Evolutionary conservation across 1,139 yeast genomes (phyloP).

Genomic region (Suhomyces bolitotheri): DNA sequence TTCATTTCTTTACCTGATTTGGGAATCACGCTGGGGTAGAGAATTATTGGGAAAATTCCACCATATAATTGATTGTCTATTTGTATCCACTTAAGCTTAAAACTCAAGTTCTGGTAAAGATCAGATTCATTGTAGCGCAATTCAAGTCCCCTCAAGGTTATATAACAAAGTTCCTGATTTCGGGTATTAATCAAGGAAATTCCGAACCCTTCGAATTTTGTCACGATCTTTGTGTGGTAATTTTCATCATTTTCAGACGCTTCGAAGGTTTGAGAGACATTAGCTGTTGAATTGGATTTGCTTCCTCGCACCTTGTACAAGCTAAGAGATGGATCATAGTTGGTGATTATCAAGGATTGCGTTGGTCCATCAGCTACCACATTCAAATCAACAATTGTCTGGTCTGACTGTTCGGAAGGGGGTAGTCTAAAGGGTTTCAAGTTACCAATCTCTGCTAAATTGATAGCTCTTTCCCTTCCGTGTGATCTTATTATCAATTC

Average conservation of each 20-base stretch:
- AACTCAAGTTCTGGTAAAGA: conserved; percentile 73
- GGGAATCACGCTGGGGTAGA: conserved; percentile 92
- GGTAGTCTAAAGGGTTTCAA: conserved; percentile 83
- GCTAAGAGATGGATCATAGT: conserved; percentile 77
- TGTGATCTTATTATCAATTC: conserved; percentile 74
- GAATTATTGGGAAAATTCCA: conserved; percentile 80
- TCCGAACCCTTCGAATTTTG: conserved; percentile 85
- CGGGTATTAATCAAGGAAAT: conserved; percentile 75
- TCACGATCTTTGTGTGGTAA: conserved; percentile 57
- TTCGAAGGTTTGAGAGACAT: conserved; percentile 52
- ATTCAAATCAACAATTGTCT: conserved; percentile 73
- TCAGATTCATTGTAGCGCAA: conserved; percentile 82
- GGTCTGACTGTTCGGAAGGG: conserved; percentile 41
- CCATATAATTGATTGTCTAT: conserved; percentile 90
- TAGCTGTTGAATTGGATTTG: conserved; percentile 26
- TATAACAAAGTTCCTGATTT: conserved; percentile 76
- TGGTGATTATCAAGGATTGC: conserved; percentile 80
- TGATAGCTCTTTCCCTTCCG: conserved; percentile 75
- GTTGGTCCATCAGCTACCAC: conserved; percentile 97
- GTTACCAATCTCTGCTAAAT: conserved; percentile 90
- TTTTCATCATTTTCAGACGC: conserved; percentile 69
- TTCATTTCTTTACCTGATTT: conserved; percentile 82
- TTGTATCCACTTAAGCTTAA: conserved; percentile 91
- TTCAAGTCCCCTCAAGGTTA: conserved; percentile 80
- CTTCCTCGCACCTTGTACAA: conserved; percentile 59